A percentile compares a stretch with the other conserved stretches of the same genome.
Evolutionary conservation across 768 basidiomycete species (phyloP).

Genomic region (Agaricus bisporus): DNA sequence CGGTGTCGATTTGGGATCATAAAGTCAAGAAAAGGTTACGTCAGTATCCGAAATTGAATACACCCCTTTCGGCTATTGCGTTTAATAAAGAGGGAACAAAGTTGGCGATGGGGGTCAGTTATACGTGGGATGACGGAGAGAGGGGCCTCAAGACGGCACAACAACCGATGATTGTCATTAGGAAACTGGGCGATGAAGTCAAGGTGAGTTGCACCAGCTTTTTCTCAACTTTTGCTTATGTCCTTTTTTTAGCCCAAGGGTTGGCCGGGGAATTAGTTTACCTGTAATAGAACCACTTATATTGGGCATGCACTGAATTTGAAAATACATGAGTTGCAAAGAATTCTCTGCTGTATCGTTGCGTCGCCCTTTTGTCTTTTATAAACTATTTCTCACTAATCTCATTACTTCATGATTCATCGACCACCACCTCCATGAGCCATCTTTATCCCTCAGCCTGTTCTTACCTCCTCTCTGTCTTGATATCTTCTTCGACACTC

Average conservation of each 20-base stretch:
- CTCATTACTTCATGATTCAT: too few relatives aligned
- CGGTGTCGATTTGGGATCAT: conserved; percentile 96
- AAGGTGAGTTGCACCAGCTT: conserved; percentile 28
- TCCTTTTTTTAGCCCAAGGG: conserved; percentile 2
- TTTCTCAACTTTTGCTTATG: not conserved
- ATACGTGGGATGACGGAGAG: conserved; percentile 89
- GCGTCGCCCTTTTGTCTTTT: too few relatives aligned
- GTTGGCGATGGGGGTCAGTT: conserved; percentile 79
- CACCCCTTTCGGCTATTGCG: conserved; percentile 70
- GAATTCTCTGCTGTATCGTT: too few relatives aligned
- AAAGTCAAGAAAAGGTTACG: conserved; percentile 92
- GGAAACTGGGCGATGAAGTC: conserved; percentile 69
- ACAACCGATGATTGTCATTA: conserved; percentile 53
- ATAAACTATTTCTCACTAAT: too few relatives aligned
- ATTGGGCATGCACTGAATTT: too few relatives aligned
- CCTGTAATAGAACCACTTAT: too few relatives aligned
- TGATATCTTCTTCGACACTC: too few relatives aligned
- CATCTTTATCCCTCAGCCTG: too few relatives aligned
- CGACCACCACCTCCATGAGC: too few relatives aligned
- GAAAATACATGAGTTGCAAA: too few relatives aligned
- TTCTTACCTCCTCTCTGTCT: too few relatives aligned
- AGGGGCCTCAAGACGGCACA: conserved; percentile 60
- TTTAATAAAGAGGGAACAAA: conserved; percentile 83
- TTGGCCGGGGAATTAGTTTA: conserved; percentile 4
- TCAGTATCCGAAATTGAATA: conserved; percentile 77